Percentiles rank a stretch among this genome's conserved stretches.
These are phyloP conservation scores for Priceomyces castillae DNA, from an alignment of 805 yeast genomes.

Conservation along the genomic window DNA sequence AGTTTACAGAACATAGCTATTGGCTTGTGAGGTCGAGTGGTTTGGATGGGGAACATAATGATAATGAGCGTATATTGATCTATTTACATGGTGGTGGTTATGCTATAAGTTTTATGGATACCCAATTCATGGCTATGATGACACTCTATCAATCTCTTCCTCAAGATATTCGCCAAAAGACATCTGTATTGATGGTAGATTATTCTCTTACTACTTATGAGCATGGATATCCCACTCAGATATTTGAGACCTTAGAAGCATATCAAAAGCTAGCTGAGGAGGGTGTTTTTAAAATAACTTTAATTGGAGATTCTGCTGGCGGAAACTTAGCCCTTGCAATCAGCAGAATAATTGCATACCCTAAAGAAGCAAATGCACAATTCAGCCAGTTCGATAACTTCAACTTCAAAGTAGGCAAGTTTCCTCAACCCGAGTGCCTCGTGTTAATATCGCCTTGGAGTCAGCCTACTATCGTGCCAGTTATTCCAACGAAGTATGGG, in stretches of 20 bases:
- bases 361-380: constrained; percentile 25
- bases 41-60: background rate
- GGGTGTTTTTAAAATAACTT: constrained; percentile 15
- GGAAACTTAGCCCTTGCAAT: constrained; percentile 13
- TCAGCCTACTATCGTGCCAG: constrained; percentile 25
- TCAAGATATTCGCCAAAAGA: constrained; percentile 10
- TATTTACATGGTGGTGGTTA: constrained; percentile 29
- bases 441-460: constrained; percentile 36
- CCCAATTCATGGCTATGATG: constrained; percentile 23
- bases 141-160: constrained; percentile 22
- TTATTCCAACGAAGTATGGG: constrained; percentile 21
- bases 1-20: constrained; percentile 5
- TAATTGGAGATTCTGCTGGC: constrained; percentile 23
- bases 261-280: constrained; percentile 12
- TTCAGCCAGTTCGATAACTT: constrained; percentile 15
- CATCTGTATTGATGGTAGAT: constrained; percentile 21
- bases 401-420: constrained; percentile 5
- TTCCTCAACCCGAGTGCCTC: constrained; percentile 28
- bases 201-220: constrained; percentile 22
- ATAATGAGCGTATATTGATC: constrained; percentile 17
- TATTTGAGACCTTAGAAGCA: constrained; percentile 17
- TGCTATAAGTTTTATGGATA: constrained; percentile 18
- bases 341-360: constrained; percentile 26
- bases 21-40: constrained; percentile 9
- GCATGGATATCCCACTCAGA: constrained; percentile 24